Evolutionary conservation across 1,284 basidiomycete genomes (phyloP), one percentile per base, ranked within the genome.

Genomic region (Ceratobasidium sp.): DNA sequence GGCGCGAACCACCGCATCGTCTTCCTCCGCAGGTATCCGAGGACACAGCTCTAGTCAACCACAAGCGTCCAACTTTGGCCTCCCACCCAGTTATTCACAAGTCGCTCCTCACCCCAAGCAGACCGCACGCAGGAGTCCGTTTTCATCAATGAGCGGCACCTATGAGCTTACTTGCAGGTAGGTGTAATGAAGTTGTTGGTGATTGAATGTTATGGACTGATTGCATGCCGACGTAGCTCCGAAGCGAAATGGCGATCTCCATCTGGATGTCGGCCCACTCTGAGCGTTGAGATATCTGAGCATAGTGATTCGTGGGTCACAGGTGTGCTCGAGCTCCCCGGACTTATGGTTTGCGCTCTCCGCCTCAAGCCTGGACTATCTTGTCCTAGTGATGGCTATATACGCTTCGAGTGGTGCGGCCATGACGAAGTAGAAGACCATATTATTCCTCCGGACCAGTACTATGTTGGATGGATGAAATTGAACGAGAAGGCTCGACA

Each of bases 351-450:
- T 13, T 64, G 60, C 22, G 6, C 35, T 17, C 17, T 52, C 47
- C 60, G 60, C 10, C 45, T 52, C 3, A 64, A 64, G 22, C 45
- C 45, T 22, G 29, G 29, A 3, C 45, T 47, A 13, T 32, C 47
- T 10, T 27, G 31, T 6, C 27, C 45, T 7, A 47, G 52, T 22
- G 60, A 64, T 40, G 60, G 60, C 17, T 64, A 64, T 52, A 27
- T 64, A 25, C 60, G 60, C 6, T 64, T 64, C 34, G 60, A 64
- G 34, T 64, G 60, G 60, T 64, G 60, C 32, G 60, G 60, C 17
- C 60, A 35, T 2, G 60, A 64, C 3, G 47, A 64, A 7, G 45
- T 32, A 27, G 22, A 27, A 5, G 32, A 22, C 10, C 27, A 64
- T 10, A 52, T 47, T 17, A 8, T 35, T 5, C 45, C 45, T 20